Evolutionary conservation across 2,329 filamentous ascomycete species (phyloP), one percentile per base, ranked within the genome.

Genomic region (Monosporascus cannonballus): DNA sequence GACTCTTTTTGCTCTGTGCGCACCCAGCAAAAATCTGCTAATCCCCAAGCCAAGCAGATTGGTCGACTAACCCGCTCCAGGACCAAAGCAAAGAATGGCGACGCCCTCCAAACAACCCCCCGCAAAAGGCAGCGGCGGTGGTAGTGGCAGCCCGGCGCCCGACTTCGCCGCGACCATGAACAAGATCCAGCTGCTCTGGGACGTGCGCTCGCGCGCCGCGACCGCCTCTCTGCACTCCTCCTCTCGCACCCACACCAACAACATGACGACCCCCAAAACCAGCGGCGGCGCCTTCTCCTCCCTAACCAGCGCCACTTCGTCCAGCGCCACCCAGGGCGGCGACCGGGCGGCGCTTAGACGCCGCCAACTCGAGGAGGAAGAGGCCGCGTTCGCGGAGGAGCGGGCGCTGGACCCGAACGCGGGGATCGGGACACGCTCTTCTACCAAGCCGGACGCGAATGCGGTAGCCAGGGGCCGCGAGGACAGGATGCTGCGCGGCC

Each of bases 141-240:
- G n/a, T 37, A 36, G 45, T 38, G 45, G 52, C 41, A 68, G 67
- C 59, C 66, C 66, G 15, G 64, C 66, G 51, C 66, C 66, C 36
- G 54, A 64, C 54, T 66, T 61, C 61, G 50, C 58, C n/a, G 54
- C 57, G 24, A 55, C 54, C 49, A 66, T 66, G 63, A 68, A 68
- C 62, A 57, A 58, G 17, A 64, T 68, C 47, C 62, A 65, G 18
- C 58, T 54, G 11, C 60, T 61, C 18, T 49, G 63, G 49, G 61
- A 67, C 46, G 57, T 59, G 4, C 56, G 56, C 1, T 51, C 59
- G 4, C 57, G 55, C 48, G 44, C 55, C 46, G 54, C 46, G n/a
- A 52, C 54, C 38, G 11, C 49, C 8, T 54, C 51, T 30, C 54
- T 56, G 48, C 53, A 38, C 15, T 52, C 54, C 48, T 51, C 47